These are phyloP conservation scores for Zygosaccharomyces bisporus DNA, from an alignment of 805 yeast genomes.

Conservation along the genomic window DNA sequence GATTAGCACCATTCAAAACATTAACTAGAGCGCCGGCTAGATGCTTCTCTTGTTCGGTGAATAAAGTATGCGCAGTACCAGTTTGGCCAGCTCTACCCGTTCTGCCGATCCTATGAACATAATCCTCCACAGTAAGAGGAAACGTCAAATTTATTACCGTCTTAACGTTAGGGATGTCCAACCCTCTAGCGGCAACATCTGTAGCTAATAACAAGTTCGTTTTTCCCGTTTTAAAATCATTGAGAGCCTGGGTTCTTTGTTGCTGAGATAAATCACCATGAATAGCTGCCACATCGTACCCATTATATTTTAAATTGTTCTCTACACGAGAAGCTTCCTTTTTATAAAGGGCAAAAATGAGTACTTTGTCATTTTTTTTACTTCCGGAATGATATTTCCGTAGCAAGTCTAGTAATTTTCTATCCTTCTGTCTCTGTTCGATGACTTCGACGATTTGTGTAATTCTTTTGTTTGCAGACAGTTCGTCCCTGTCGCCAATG, in stretches of 20 bases:
- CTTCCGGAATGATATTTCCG: conserved; percentile 69
- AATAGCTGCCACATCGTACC: conserved; percentile 82
- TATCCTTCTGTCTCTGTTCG: conserved; percentile 77
- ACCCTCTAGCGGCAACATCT: conserved; percentile 97
- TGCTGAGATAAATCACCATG: conserved; percentile 94
- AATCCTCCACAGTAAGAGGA: conserved; percentile 95
- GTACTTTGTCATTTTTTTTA: conserved; percentile 69
- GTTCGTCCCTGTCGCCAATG: conserved; percentile 91
- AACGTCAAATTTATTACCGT: conserved; percentile 91
- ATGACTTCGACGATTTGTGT: conserved; percentile 91
- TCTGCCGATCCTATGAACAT: conserved; percentile 96
- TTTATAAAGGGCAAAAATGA: conserved; percentile 91
- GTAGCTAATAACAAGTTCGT: conserved; percentile 83
- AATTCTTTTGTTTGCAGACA: conserved; percentile 90
- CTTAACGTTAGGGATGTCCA: conserved; percentile 96
- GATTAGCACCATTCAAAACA: conserved; percentile 89
- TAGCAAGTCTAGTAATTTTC: conserved; percentile 64
- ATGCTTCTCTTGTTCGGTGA: conserved; percentile 96
- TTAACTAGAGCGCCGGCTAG: conserved; percentile 91
- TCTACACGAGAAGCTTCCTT: conserved; percentile 95
- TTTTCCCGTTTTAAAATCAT: conserved; percentile 76
- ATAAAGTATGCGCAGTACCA: conserved; percentile 91
- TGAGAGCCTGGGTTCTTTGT: conserved; percentile 86
- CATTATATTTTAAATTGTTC: conserved; percentile 63
- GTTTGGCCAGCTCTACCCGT: conserved; percentile 97